phyloP scores from a whole-genome alignment of 1,284 basidiomycete genomes.

The Trichosporon asahii region DNA sequence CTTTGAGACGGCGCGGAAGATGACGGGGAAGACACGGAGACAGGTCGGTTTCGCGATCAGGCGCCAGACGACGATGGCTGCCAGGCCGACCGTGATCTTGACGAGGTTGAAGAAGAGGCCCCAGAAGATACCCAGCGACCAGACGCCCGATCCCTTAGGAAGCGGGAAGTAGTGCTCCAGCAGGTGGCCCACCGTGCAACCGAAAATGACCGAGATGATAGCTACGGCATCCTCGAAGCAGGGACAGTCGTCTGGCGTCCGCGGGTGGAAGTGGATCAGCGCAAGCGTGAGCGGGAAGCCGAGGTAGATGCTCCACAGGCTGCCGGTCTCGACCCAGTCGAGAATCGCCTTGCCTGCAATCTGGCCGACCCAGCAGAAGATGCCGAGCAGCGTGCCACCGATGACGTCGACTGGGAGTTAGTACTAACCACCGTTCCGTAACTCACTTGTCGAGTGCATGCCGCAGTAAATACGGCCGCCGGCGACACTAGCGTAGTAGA shows the following conservation, averaged over 20 bases:
- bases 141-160: conserved; percentile 7
- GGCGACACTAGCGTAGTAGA: conserved; percentile 75
- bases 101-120: conserved; percentile 51
- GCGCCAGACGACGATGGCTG: conserved; percentile 74
- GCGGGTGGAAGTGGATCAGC: conserved; percentile 81
- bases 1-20: conserved; percentile 66
- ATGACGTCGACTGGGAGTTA: conserved; percentile 61
- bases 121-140: conserved; percentile 12
- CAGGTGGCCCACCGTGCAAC: conserved; percentile 70
- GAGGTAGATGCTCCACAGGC: conserved; percentile 64
- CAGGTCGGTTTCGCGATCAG: conserved; percentile 72
- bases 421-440: background rate
- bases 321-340: conserved; percentile 56
- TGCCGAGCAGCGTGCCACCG: conserved; percentile 65
- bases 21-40: conserved; percentile 70
- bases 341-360: conserved; percentile 45
- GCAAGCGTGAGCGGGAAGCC: conserved; percentile 65
- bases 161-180: conserved; percentile 34
- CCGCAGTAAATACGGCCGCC: conserved; percentile 86
- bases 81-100: conserved; percentile 42
- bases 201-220: conserved; percentile 77
- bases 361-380: conserved; percentile 62
- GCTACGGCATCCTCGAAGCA: conserved; percentile 98
- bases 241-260: conserved; percentile 92
- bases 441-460: conserved; percentile 66